Evolutionary conservation across 208 protist genomes (phyloP), one percentile per base, ranked within the genome.

Genomic region (Leishmania braziliensis): DNA sequence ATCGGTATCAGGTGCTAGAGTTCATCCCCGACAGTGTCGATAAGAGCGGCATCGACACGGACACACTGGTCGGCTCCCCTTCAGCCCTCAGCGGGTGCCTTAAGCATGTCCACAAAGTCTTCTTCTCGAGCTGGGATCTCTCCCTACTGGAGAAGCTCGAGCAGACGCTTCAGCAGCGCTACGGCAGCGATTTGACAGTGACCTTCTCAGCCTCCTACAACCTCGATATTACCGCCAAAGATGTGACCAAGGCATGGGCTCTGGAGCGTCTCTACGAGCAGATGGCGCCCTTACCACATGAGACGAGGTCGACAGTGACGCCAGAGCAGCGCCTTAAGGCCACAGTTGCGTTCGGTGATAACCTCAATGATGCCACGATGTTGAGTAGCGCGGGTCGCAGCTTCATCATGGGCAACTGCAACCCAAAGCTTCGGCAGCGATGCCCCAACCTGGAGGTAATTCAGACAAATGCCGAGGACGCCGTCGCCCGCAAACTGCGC

Each of bases 301-400:
- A 94, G 51, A 82, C 80, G 0, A 58, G 62, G 10, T 79, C 81
- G 23, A 74, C 83, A n/a, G 71, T 23, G 46, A 70, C 54, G 10
- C n/a, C 48, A 9, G 60, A 75, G 65, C 63, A 87, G 63, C 84
- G 93, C 12, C 81, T 88, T 56, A 84, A 83, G 68, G 68, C 82
- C 26, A 81, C 92, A 9, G 86, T 94, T 65, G 88, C 89, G 2
- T 93, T 95, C 78, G 92, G 92, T 51, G 88, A 95, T 69, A 86
- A 88, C 68, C 78, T 94, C 63, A 95, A 94, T 75, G 92, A 95
- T 66, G 84, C 63, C 2, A 86, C 89, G 20, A 95, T 95, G 92
- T 80, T 95, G 51, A 70, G 39, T 5, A 69, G 16, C 2, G 90
- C 88, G 29, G 89, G 89, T 12, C 90, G 90, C 18, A 89, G 90